Percentiles rank a stretch among this genome's conserved stretches.
Evolutionary conservation across 495 filamentous ascomycete genomes (phyloP).

Genomic region (Gamarada debralockiae): DNA sequence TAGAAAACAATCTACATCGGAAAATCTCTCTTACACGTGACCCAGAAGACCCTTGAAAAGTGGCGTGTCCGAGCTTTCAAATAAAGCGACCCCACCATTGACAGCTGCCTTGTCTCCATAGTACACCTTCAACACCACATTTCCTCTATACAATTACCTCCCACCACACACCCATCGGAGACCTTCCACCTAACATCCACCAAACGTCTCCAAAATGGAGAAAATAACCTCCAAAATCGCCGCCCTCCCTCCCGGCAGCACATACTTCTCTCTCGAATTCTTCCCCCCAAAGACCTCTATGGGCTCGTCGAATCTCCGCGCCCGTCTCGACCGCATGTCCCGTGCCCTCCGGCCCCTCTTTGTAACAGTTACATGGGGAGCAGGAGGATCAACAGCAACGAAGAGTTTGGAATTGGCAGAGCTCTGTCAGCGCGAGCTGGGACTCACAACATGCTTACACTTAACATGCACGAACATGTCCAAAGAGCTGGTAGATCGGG

Average conservation of each 20-base stretch:
- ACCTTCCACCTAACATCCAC: no score
- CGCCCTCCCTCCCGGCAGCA: conserved; percentile 73
- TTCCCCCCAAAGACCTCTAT: conserved; percentile 95
- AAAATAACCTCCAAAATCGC: conserved; percentile 97
- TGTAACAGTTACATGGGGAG: conserved; percentile 97
- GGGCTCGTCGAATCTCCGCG: conserved; percentile 90
- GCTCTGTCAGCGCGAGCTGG: conserved; percentile 86
- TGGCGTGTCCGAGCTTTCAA: no score
- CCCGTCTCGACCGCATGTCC: conserved; percentile 93
- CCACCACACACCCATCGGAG: no score
- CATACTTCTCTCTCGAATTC: conserved; percentile 97
- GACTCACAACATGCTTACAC: conserved; percentile 92
- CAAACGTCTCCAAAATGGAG: conserved; percentile 51
- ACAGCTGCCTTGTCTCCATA: no score
- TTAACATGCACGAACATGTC: conserved; percentile 99
- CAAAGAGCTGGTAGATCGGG: conserved; percentile 76
- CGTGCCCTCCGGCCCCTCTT: conserved; percentile 86
- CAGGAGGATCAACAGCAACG: conserved; percentile 83
- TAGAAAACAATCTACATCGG: no score
- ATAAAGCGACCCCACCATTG: no score
- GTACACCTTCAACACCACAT: no score
- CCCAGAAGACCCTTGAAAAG: no score
- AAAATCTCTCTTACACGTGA: no score
- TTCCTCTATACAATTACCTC: no score
- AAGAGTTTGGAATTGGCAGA: conserved; percentile 94